Base-by-base conservation (phyloP, 2,329 filamentous ascomycete genomes). In the Aspergillus sp. region DNA sequence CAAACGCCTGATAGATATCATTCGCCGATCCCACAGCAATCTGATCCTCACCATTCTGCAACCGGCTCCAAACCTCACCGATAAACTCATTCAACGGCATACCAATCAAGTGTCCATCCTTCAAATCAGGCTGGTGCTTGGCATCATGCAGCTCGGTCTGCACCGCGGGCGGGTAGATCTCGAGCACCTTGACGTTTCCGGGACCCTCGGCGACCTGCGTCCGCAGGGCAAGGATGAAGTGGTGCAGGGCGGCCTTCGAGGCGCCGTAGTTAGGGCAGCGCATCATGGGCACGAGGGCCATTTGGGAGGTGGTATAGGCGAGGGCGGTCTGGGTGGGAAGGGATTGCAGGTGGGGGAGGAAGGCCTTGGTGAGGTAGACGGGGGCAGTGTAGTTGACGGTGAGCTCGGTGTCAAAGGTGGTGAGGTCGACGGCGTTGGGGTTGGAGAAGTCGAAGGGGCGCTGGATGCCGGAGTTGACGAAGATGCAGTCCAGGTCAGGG, bases 121-220 rank as follows among this genome's bases (percentile, higher is more conserved):
- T 78, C 66, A 83, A 74, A 63, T 85, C 81, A 0, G 82, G 82
- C 71, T 84, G 82, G 60, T 85, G 80, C 69, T 83, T 83, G 28
- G 75, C 76, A 60, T 85, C 82, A 61, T 85, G 83, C 25, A 86
- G 70, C 67, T 86, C 84, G 0, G 82, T 86, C 72, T 85, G 83
- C 38, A 85, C 83, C 0, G 82, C 81, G 0, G 83, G 84, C 3
- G 84, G 83, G 58, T 81, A 82, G 9, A 86, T 75, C 69, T 85
- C 84, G 39, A 85, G 73, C n/a, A 85, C 78, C 61, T 83, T 82
- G 66, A 85, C 75, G 50, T 81, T 79, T 0, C 77, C 76, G 1
- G 65, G 63, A 0, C 64, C 66, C 12, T 60, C 63, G 48, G 77
- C 76, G 36, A 86, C 64, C 67, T 85, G 83, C 61, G 82, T 77